Base-by-base conservation (phyloP, 1,284 basidiomycete species). In the Ganoderma lucidum region DNA sequence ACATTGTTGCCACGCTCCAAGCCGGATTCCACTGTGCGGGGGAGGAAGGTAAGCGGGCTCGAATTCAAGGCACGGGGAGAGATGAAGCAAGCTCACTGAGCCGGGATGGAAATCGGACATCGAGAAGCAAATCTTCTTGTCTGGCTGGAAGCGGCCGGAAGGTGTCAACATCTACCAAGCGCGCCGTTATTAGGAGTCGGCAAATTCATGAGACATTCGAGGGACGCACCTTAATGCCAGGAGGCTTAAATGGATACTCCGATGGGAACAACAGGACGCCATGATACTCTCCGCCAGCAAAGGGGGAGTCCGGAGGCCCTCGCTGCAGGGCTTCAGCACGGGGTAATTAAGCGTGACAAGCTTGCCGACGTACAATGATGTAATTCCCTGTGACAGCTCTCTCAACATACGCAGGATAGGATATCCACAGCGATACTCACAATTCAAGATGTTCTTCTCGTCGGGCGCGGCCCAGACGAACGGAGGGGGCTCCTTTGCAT, bases 61-160 rank as follows among this genome's bases (percentile, higher is more conserved):
- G 63, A 28, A 19, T 45, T 35, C 53, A 41, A 8, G 1, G 63
- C 55, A 63, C 48, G 32, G 61, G 45, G 45, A 37, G 10, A 30
- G 35, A 56, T 59, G 67, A 23, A 69, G 42, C 28, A 14, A 9
- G 88, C 94, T 81, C 76, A 96, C 96, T 65, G 92, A 89, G 73
- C 94, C 94, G 1, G 95, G 95, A 76, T 96, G 95, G 79, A 95
- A 98, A 79, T 96, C 95, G 3, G 95, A 96, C 95, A 97, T 97
- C 48, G 95, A 96, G 83, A 96, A 96, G 79, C 95, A 97, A 73
- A 98, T 98, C 87, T 96, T 97, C 83, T 92, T 92, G 83, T 97
- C 95, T 37, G 94, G 93, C 75, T 95, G 91, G 81, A 98, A 98
- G 64, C 96, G 90, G 14, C 96, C 96, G 17, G 94, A 96, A 0